Percentiles rank a stretch among this genome's conserved stretches.
Evolutionary conservation across 2,329 filamentous ascomycete genomes (phyloP).

Genomic region (Monosporascus sp.): DNA sequence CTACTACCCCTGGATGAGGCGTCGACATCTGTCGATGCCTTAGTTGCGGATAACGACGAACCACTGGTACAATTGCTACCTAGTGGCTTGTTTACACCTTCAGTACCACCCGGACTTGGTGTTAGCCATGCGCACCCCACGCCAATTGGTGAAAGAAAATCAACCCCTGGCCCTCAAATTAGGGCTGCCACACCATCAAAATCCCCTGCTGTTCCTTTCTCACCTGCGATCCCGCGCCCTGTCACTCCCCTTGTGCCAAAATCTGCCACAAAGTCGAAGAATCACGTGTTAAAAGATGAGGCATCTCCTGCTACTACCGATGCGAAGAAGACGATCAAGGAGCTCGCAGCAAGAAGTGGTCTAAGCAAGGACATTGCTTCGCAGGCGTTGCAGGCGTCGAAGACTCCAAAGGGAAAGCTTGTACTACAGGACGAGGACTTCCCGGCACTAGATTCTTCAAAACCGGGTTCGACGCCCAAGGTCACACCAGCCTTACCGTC

Average conservation of each 20-base stretch:
- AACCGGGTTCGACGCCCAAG: conserved; percentile 29
- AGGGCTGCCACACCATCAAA: conserved; percentile 13
- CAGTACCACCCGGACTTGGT: conserved; percentile 43
- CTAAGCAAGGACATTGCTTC: conserved; percentile 42
- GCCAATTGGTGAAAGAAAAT: conserved; percentile 12
- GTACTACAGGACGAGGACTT: conserved; percentile 59
- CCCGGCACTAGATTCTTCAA: conserved; percentile 50
- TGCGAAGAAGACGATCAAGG: conserved; percentile 41
- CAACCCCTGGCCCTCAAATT: conserved; percentile 15
- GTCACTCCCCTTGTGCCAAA: conserved; percentile 26
- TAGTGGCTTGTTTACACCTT: conserved; percentile 28
- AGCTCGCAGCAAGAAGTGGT: conserved; percentile 40
- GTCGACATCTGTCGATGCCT: conserved; percentile 59
- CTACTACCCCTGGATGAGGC: conserved; percentile 58
- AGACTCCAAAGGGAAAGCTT: conserved; percentile 26
- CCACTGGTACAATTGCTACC: conserved; percentile 11
- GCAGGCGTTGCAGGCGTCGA: conserved; percentile 36
- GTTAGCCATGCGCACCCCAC: conserved; percentile 32
- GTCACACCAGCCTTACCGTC: conserved; percentile 28
- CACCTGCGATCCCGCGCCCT: conserved; percentile 20
- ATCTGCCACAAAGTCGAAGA: conserved; percentile 22
- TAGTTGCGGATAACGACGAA: conserved; percentile 54
- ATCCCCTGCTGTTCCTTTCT: conserved; percentile 16
- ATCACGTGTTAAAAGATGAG: conserved; percentile 15
- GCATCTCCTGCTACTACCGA: conserved; percentile 14